phyloP scores from a whole-genome alignment of 306 rosid species.

The Abrus pulchellus region DNA sequence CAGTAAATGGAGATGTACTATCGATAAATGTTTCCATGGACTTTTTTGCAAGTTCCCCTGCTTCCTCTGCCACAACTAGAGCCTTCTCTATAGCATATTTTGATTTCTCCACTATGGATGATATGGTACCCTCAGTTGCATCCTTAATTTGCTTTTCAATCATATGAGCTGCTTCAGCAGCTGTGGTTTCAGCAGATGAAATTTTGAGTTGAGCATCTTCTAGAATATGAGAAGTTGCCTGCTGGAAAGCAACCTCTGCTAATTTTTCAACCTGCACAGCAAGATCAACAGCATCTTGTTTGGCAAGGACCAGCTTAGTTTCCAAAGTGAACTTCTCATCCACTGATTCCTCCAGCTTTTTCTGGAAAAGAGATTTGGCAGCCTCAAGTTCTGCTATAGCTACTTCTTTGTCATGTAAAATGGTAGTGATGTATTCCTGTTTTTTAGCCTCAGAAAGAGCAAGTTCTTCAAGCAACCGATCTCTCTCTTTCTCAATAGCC shows the following conservation, averaged over 20 bases:
- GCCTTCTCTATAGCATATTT: slow-evolving; percentile 72
- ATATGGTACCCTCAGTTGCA: slow-evolving; percentile 69
- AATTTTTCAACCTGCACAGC: slow-evolving; percentile 84
- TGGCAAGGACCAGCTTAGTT: slow-evolving; percentile 75
- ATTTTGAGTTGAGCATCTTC: slow-evolving; percentile 77
- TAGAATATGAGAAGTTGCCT: slow-evolving; percentile 81
- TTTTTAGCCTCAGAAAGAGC: slow-evolving; percentile 64
- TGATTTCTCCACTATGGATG: slow-evolving; percentile 71
- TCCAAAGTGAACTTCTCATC: slow-evolving; percentile 71
- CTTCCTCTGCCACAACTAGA: slow-evolving; percentile 69
- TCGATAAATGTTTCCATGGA: slow-evolving; percentile 58
- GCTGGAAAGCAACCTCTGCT: slow-evolving; percentile 78
- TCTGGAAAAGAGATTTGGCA: slow-evolving; percentile 66
- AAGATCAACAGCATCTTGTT: slow-evolving; percentile 79
- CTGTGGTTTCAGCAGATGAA: slow-evolving; percentile 78
- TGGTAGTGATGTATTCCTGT: slow-evolving; percentile 63
- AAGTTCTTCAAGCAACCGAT: slow-evolving; percentile 69
- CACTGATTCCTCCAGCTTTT: slow-evolving; percentile 68
- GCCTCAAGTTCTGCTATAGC: slow-evolving; percentile 73
- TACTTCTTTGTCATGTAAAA: slow-evolving; percentile 74
- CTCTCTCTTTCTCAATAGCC: slow-evolving; percentile 71
- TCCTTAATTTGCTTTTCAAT: slow-evolving; percentile 72
- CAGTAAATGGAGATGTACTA: slow-evolving; percentile 58
- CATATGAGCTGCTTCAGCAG: slow-evolving; percentile 71
- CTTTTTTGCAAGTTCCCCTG: slow-evolving; percentile 57